A percentile compares a stretch with the other conserved stretches of the same genome.
These are phyloP conservation scores for Amesomyces nigricolor DNA, from an alignment of 2,329 filamentous ascomycete genomes.

Conservation along the genomic window DNA sequence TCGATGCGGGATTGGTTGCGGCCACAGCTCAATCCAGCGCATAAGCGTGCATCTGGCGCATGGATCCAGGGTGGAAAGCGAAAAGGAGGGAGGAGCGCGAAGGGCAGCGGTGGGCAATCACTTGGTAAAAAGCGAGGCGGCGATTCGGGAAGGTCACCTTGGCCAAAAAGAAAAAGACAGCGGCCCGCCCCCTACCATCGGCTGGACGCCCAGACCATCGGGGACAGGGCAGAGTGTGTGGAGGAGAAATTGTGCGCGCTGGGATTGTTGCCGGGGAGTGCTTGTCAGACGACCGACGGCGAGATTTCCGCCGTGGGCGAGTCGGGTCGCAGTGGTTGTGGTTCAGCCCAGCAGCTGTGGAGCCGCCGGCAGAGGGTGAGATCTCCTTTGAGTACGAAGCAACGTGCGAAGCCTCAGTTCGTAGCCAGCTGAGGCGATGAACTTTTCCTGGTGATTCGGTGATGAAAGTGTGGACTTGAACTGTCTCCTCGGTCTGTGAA, in stretches of 20 bases:
- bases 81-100: conserved; percentile 1
- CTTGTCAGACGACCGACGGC: conserved; percentile 1
- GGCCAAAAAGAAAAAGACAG: neutral
- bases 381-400: neutral
- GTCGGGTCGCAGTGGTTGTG: conserved; percentile 7
- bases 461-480: too few species aligned
- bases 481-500: too few species aligned
- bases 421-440: too few species aligned
- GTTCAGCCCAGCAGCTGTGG: conserved; percentile 18
- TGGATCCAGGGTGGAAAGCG: neutral
- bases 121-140: neutral
- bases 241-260: neutral
- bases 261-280: conserved; percentile 7
- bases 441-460: too few species aligned
- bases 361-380: conserved; percentile 1
- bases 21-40: conserved; percentile 2
- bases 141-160: neutral
- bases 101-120: neutral
- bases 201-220: conserved; percentile 11
- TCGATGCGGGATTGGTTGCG: conserved; percentile 12
- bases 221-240: neutral
- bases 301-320: conserved; percentile 6
- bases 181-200: conserved; percentile 2
- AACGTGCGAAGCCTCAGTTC: neutral
- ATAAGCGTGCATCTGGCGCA: conserved; percentile 5